These are phyloP conservation scores for Lecanicillium sp. DNA, from an alignment of 2,329 filamentous ascomycete species.

Conservation along the genomic window DNA sequence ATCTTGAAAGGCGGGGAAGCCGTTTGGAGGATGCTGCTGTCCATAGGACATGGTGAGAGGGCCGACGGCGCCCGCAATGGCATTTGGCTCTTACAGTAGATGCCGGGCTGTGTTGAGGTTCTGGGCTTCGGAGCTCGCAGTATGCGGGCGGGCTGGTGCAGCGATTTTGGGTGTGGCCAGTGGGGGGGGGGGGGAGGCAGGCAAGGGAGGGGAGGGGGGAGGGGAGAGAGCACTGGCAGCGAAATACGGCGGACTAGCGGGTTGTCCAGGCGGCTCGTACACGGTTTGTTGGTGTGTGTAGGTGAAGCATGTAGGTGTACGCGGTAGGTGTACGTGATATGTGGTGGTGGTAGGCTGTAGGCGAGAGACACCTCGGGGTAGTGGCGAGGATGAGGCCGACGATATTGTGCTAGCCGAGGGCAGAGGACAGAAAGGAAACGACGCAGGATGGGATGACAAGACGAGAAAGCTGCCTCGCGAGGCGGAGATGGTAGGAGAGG, in stretches of 20 bases:
- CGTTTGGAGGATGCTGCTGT: conserved; percentile 4
- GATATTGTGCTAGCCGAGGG: too few relatives aligned
- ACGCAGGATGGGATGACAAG: neutral
- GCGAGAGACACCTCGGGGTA: neutral
- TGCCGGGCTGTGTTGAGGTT: too few relatives aligned
- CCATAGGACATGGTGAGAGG: conserved; percentile 11
- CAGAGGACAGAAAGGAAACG: neutral
- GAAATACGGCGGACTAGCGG: too few relatives aligned
- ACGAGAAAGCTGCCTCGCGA: conserved; percentile 2
- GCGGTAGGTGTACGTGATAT: too few relatives aligned
- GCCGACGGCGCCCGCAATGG: conserved; percentile 3
- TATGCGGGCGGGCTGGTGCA: neutral
- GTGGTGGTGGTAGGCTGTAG: neutral
- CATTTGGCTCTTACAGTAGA: neutral
- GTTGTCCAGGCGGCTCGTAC: too few relatives aligned
- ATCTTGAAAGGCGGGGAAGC: conserved; percentile 5
- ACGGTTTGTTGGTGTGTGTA: too few relatives aligned
- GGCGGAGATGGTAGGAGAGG: conserved; percentile 5
- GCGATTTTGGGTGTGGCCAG: neutral
- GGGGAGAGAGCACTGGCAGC: neutral
- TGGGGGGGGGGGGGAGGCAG: neutral
- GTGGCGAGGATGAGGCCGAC: too few relatives aligned
- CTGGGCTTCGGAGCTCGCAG: too few relatives aligned
- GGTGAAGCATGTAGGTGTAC: too few relatives aligned
- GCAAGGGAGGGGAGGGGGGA: neutral